Evolutionary conservation across 2,329 filamentous ascomycete genomes (phyloP), one percentile per base, ranked within the genome.

Genomic region (Colletotrichum australisinense): DNA sequence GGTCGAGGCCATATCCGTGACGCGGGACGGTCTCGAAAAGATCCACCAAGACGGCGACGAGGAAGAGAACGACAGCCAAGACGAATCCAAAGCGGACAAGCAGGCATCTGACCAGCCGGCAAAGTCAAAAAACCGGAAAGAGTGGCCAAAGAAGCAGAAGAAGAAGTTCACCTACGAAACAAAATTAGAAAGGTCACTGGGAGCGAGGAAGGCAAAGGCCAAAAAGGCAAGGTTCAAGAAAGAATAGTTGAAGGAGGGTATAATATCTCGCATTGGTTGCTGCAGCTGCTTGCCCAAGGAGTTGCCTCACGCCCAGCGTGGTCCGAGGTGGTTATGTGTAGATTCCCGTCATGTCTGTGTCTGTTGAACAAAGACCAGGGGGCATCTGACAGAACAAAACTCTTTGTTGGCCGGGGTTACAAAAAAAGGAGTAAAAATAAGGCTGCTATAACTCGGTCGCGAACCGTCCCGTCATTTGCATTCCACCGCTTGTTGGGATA

Each of bases 131-230:
- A 78, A 86, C 86, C 26, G 95, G 95, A 84, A 94, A 93, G 86
- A 72, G 28, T 63, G 42, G 69, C 63, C 69, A 7, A 95, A 93
- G 85, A 97, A 95, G 87, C 92, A 93, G 84, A 94, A 95, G 87
- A 93, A 93, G 84, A 94, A 95, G 84, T 98, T 98, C 81, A 91
- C 94, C 75, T 99, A 99, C 82, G 95, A 98, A 85, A 93, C 89
- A 75, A 98, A 97, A 85, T 85, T 91, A 38, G 96, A 98, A 78
- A 90, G 97, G 79, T 93, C 94, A 82, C 84, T 95, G 78, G 90
- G 91, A 60, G 85, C 89, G 76, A 91, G 89, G 79, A 97, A 94
- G 82, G 89, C 90, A 78, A 94, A 90, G 81, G 90, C 91, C 77
- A 94, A 92, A 76, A 90, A 76, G 75, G 78, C 80, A 72, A 81